phyloP scores from a whole-genome alignment of 345 rosid genomes.

The Boechera divaricarpa region DNA sequence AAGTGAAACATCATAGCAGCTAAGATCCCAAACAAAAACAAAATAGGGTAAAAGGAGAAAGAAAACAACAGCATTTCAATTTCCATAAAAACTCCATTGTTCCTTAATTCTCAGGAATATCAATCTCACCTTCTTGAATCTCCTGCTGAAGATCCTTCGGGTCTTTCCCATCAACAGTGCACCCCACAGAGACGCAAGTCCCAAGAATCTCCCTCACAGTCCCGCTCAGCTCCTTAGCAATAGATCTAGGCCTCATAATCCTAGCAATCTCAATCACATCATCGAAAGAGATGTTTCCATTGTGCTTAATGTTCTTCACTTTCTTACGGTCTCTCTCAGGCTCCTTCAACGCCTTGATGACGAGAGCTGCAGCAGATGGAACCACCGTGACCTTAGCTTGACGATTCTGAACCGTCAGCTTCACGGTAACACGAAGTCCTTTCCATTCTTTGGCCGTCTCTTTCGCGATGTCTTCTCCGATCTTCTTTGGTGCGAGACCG shows the following conservation, averaged over 20 bases:
- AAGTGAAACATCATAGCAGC: constrained; percentile 27
- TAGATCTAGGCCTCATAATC: constrained; percentile 50
- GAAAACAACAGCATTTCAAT: constrained; percentile 14
- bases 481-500: constrained; percentile 67
- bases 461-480: constrained; percentile 70
- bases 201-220: constrained; percentile 54
- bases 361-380: constrained; percentile 63
- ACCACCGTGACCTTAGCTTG: constrained; percentile 64
- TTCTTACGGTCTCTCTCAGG: constrained; percentile 51
- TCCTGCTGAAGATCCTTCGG: constrained; percentile 53
- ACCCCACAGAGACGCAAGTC: constrained; percentile 50
- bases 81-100: not conserved
- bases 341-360: constrained; percentile 61
- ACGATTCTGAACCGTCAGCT: constrained; percentile 65
- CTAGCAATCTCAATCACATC: constrained; percentile 49
- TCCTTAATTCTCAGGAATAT: constrained; percentile 43
- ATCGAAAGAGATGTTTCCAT: constrained; percentile 47
- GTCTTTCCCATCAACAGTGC: constrained; percentile 75
- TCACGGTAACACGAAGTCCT: constrained; percentile 65
- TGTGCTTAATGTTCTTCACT: constrained; percentile 49
- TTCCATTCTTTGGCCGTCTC: constrained; percentile 71
- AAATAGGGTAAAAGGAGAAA: not conserved
- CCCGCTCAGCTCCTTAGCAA: constrained; percentile 51
- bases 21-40: constrained; percentile 19
- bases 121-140: constrained; percentile 53